Evolutionary conservation across 345 rosid genomes (phyloP).

Genomic region (Ceriops zippeliana): DNA sequence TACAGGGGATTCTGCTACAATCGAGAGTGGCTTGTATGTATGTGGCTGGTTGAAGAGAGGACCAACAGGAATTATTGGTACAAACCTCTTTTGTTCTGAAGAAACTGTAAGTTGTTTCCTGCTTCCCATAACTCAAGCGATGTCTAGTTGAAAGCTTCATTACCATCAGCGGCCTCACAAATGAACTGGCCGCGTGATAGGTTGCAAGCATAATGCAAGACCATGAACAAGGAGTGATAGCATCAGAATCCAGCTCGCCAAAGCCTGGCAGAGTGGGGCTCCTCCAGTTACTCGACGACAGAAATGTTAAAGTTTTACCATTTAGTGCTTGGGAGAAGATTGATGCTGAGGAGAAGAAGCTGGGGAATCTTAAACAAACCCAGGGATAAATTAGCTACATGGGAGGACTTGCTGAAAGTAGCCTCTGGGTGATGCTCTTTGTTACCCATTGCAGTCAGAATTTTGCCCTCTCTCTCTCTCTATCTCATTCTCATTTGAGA

Average conservation of each 20-base stretch:
- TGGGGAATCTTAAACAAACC: constrained; percentile 63
- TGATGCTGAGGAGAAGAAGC: constrained; percentile 62
- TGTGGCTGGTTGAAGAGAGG: constrained; percentile 98
- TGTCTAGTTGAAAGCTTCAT: neutral
- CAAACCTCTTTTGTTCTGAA: constrained; percentile 87
- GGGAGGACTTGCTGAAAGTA: constrained; percentile 51
- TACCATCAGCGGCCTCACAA: neutral
- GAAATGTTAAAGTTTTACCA: constrained; percentile 43
- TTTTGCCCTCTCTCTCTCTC: too few species aligned
- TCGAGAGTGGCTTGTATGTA: constrained; percentile 73
- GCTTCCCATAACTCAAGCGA: neutral
- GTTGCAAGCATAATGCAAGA: constrained; percentile 76
- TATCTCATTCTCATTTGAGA: too few species aligned
- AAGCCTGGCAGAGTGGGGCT: constrained; percentile 77
- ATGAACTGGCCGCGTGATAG: constrained; percentile 29
- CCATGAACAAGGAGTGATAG: constrained; percentile 44
- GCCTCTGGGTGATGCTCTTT: constrained; percentile 24
- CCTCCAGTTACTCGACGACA: constrained; percentile 43
- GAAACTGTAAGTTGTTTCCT: constrained; percentile 64
- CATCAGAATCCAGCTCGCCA: constrained; percentile 18
- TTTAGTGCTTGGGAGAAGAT: constrained; percentile 75
- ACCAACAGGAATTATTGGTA: constrained; percentile 82
- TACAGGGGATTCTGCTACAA: constrained; percentile 35
- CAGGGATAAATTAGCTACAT: constrained; percentile 58
- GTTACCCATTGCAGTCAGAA: too few species aligned